These are phyloP conservation scores for Umbelopsis sp. DNA, from an alignment of 192 early-diverging fungal genomes.

Conservation along the genomic window DNA sequence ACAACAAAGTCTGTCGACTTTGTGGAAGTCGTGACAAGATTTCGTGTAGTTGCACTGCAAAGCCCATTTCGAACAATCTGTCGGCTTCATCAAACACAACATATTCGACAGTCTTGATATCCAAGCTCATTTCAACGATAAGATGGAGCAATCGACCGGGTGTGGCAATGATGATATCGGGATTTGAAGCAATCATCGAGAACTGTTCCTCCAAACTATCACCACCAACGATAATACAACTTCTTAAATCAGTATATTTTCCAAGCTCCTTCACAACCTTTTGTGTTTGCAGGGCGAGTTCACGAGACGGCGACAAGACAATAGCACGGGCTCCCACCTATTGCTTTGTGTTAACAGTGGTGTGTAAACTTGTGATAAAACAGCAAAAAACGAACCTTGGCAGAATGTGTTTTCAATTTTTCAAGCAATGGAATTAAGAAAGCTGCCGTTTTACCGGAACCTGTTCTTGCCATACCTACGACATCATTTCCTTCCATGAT, in stretches of 20 bases:
- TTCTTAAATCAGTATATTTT: constrained; percentile 92
- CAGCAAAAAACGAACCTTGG: constrained; percentile 55
- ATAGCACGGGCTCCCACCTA: constrained; percentile 73
- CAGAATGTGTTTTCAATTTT: constrained; percentile 84
- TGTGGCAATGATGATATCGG: constrained; percentile 89
- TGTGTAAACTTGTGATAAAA: neutral
- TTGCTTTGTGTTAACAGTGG: neutral
- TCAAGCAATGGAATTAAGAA: constrained; percentile 87
- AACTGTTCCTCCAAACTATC: constrained; percentile 98
- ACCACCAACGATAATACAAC: constrained; percentile 91
- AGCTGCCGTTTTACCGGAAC: constrained; percentile 93
- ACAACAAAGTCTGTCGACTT: constrained; percentile 88
- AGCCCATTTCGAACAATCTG: constrained; percentile 96
- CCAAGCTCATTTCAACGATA: constrained; percentile 89
- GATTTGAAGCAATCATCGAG: constrained; percentile 88
- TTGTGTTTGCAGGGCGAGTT: constrained; percentile 95
- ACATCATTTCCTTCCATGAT: constrained; percentile 92
- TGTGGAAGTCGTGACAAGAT: constrained; percentile 84
- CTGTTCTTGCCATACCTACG: constrained; percentile 98
- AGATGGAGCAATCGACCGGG: constrained; percentile 85
- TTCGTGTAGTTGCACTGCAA: constrained; percentile 93
- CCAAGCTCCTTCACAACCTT: constrained; percentile 90
- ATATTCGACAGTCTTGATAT: constrained; percentile 88
- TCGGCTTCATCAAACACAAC: constrained; percentile 99
- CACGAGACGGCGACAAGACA: constrained; percentile 92